A percentile compares a stretch with the other conserved stretches of the same genome.
Conservation (phyloP, 139 green algal genomes). For the Volvox reticuliferus region DNA sequence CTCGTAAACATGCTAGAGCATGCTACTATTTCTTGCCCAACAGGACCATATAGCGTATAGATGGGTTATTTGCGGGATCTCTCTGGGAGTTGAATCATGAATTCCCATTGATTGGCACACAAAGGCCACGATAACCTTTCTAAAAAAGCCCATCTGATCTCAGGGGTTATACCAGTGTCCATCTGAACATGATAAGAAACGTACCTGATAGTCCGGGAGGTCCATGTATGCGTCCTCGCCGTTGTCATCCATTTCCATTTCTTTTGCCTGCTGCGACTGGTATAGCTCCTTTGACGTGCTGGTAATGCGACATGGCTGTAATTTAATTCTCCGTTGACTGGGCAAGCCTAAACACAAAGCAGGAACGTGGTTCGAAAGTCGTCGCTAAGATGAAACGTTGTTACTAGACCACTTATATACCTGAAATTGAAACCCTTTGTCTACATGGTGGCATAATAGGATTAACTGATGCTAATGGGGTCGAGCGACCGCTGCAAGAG, state of each 20-base stretch:
- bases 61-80: too few relatives aligned
- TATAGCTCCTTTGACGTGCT: constrained; percentile 40
- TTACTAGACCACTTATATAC: not conserved
- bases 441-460: not conserved
- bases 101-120: too few relatives aligned
- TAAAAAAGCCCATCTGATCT: too few relatives aligned
- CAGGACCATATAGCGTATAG: too few relatives aligned
- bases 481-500: not conserved
- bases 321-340: not conserved
- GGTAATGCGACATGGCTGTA: constrained; percentile 37
- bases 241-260: constrained; percentile 41
- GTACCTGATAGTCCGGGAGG: constrained; percentile 30
- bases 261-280: constrained; percentile 9
- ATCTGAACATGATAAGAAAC: not conserved
- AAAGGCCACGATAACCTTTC: too few relatives aligned
- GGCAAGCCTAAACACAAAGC: not conserved
- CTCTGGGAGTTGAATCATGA: too few relatives aligned
- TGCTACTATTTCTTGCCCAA: too few relatives aligned
- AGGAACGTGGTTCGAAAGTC: constrained; percentile 4
- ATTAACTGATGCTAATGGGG: not conserved
- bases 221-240: constrained; percentile 45
- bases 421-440: not conserved
- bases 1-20: too few relatives aligned
- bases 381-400: not conserved
- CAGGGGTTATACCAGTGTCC: too few relatives aligned